These are phyloP conservation scores for Cladosporium sp. DNA, from an alignment of 2,329 filamentous ascomycete genomes.

Conservation along the genomic window DNA sequence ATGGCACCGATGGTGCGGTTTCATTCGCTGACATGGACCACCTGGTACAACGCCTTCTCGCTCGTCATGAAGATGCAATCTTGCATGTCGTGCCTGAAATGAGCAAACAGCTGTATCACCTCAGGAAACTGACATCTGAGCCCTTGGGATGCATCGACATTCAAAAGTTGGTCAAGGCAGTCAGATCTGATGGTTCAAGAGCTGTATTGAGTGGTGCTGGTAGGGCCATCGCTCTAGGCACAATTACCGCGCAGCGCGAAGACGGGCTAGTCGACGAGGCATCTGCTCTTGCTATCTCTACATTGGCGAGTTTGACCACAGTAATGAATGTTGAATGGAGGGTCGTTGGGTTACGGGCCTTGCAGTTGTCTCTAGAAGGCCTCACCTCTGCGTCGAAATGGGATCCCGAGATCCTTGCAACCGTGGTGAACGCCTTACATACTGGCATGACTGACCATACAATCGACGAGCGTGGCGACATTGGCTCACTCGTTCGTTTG, in stretches of 20 bases:
- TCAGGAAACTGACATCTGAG: slow-evolving; percentile 14
- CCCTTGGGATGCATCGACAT: slow-evolving; percentile 22
- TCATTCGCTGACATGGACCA: slow-evolving; percentile 18
- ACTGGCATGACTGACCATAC: slow-evolving; percentile 79
- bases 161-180: slow-evolving; percentile 17
- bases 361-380: slow-evolving; percentile 27
- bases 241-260: slow-evolving; percentile 22
- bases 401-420: neutral
- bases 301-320: slow-evolving; percentile 27
- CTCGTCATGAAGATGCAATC: slow-evolving; percentile 26
- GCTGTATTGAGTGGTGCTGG: slow-evolving; percentile 39
- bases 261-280: slow-evolving; percentile 18
- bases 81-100: slow-evolving; percentile 22
- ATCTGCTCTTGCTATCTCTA: slow-evolving; percentile 27
- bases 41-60: slow-evolving; percentile 23
- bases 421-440: slow-evolving; percentile 18
- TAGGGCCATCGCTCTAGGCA: slow-evolving; percentile 42
- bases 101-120: slow-evolving; percentile 14
- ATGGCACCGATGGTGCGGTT: neutral
- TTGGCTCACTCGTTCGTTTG: slow-evolving; percentile 80
- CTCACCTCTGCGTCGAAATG: neutral
- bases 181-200: slow-evolving; percentile 33
- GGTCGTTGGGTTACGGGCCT: slow-evolving; percentile 38
- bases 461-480: slow-evolving; percentile 80
- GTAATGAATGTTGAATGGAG: slow-evolving; percentile 41